These are phyloP conservation scores for Fusarium drepaniforme DNA, from an alignment of 2,329 filamentous ascomycete genomes.

Conservation along the genomic window DNA sequence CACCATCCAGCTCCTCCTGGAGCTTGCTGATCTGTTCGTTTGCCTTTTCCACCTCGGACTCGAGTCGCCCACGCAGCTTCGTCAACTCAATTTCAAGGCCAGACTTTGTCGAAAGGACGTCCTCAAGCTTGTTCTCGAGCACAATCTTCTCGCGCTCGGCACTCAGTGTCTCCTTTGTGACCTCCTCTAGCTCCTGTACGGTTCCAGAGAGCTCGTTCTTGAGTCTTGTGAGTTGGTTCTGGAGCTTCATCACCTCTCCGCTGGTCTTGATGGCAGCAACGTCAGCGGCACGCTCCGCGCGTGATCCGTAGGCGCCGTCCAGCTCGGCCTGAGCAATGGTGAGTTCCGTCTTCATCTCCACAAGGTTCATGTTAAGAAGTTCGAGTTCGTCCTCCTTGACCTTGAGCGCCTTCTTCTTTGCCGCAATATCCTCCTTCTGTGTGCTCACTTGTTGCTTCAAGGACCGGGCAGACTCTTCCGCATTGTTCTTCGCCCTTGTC, in stretches of 20 bases:
- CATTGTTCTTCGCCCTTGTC: constrained; percentile 39
- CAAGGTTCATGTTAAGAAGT: constrained; percentile 62
- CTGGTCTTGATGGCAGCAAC: constrained; percentile 65
- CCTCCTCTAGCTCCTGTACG: constrained; percentile 64
- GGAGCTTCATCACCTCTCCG: constrained; percentile 59
- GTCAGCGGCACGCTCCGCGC: constrained; percentile 69
- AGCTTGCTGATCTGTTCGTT: constrained; percentile 55
- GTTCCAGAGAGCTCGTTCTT: constrained; percentile 63
- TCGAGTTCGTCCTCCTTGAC: constrained; percentile 65
- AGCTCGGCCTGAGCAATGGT: constrained; percentile 72
- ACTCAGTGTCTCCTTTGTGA: constrained; percentile 64
- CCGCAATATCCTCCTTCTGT: constrained; percentile 39
- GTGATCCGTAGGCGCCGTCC: constrained; percentile 71
- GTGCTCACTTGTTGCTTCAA: constrained; percentile 41
- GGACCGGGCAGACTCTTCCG: constrained; percentile 44
- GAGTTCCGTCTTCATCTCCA: constrained; percentile 72
- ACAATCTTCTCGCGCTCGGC: constrained; percentile 63
- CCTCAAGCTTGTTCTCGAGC: constrained; percentile 54
- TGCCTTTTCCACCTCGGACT: constrained; percentile 55
- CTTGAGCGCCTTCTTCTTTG: constrained; percentile 58
- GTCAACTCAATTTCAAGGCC: constrained; percentile 38
- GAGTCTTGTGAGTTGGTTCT: constrained; percentile 62
- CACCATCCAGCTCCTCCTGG: constrained; percentile 65
- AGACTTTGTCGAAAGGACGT: constrained; percentile 30
- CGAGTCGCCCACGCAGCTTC: constrained; percentile 51